Evolutionary conservation across 768 basidiomycete species (phyloP).

Genomic region (Asterophora lycoperdoides): DNA sequence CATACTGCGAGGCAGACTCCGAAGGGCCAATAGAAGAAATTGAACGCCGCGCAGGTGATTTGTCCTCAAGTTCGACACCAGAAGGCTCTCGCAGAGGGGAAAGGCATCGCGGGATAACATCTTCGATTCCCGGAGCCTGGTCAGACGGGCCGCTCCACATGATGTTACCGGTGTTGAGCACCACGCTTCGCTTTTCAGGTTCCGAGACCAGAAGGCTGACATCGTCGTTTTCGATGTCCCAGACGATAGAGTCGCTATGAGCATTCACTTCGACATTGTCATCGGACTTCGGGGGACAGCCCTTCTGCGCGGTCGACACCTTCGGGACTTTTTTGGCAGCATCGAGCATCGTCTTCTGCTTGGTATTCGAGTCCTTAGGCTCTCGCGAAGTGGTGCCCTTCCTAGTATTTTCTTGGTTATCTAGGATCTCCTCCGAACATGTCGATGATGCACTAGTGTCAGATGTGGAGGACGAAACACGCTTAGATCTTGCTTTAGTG

Average conservation of each 20-base stretch:
- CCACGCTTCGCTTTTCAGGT: slow-evolving; percentile 22
- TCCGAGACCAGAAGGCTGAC: slow-evolving; percentile 16
- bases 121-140: not conserved
- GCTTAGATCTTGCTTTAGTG: not conserved
- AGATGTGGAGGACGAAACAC: not conserved
- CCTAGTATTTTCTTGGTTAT: not conserved
- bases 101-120: not conserved
- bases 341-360: not conserved
- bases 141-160: not conserved
- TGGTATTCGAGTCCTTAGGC: not conserved
- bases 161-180: slow-evolving; percentile 31
- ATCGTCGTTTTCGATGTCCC: slow-evolving; percentile 51
- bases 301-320: not conserved
- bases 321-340: not conserved
- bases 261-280: not conserved
- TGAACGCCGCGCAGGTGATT: slow-evolving; percentile 8
- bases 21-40: slow-evolving; percentile 37
- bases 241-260: slow-evolving; percentile 38
- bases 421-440: not conserved
- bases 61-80: not conserved
- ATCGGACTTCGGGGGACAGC: not conserved
- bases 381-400: not conserved
- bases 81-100: not conserved
- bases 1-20: slow-evolving; percentile 51
- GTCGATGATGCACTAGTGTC: not conserved